Evolutionary conservation across 2,329 filamentous ascomycete genomes (phyloP).

Genomic region (Monilinia fructicola): DNA sequence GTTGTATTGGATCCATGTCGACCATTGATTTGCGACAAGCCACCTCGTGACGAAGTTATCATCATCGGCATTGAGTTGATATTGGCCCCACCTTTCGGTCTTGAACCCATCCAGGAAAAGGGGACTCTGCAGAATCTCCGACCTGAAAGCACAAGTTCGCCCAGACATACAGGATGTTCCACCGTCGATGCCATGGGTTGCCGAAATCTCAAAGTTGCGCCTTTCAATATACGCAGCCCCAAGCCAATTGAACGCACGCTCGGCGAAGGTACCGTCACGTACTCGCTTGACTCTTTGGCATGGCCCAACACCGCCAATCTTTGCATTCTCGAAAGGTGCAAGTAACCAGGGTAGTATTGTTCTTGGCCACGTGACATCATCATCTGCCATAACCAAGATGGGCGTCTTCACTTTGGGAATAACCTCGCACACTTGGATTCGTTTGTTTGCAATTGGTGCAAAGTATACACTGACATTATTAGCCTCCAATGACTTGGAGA

Average conservation of each 20-base stretch:
- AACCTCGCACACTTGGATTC: conserved; percentile 87
- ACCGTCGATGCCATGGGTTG: conserved; percentile 91
- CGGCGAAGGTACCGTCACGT: conserved; percentile 56
- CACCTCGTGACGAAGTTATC: conserved; percentile 98
- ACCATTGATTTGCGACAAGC: conserved; percentile 89
- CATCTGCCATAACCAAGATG: conserved; percentile 91
- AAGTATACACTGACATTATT: conserved; percentile 71
- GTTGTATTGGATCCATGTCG: conserved; percentile 94
- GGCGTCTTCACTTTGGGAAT: conserved; percentile 79
- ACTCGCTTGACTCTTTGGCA: conserved; percentile 79
- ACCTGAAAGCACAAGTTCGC: conserved; percentile 87
- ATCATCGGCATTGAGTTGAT: conserved; percentile 91
- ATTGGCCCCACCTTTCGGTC: conserved; percentile 85
- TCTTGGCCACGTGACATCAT: conserved; percentile 89
- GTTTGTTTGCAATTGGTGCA: conserved; percentile 88
- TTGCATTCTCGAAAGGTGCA: conserved; percentile 81
- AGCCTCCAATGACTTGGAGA: conserved; percentile 59
- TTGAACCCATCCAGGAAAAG: conserved; percentile 87
- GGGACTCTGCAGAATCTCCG: conserved; percentile 80
- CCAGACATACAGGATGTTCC: conserved; percentile 97
- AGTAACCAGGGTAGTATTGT: conserved; percentile 89
- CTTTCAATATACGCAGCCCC: conserved; percentile 90
- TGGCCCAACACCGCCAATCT: conserved; percentile 87
- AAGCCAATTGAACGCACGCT: conserved; percentile 80
- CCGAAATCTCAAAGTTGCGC: conserved; percentile 94